Base-by-base conservation (phyloP, 805 yeast genomes). In the Tetrapisispora iriomotensis region DNA sequence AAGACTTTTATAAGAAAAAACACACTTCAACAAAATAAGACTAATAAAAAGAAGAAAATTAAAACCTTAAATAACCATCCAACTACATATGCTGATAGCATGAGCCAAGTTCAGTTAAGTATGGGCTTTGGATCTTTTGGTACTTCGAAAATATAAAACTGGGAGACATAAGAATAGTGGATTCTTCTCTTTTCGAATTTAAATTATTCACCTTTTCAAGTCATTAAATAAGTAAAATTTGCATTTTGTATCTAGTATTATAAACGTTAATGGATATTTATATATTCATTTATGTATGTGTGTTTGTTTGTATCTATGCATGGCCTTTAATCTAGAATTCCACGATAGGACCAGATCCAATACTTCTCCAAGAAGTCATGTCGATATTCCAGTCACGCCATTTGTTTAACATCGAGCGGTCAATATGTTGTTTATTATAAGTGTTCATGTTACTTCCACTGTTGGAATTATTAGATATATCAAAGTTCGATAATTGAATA, bases 381-480 rank as follows among this genome's bases (percentile, higher is more conserved):
- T 88, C 95, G 3, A 86, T 72, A 53, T 81, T 85, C 87, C 88
- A 88, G 36, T 75, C 77, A 47, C 77, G 78, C 94, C 94, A 88
- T 47, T 75, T 76, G 54, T 70, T 66, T 47, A 88, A 61, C 49
- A 75, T 77, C 10, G 71, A 70, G 6, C 75, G 72, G 44, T 73
- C 74, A 39, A 29, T 61, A 54, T n/a, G 6, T 37, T 29, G 29
- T 9, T 27, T 38, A 6, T 13, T 18, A 12, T 8, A n/a, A 19
- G 26, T 28, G 6, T 8, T 10, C 8, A 6, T 23, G 14, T 28
- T 15, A 15, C 20, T 28, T 6, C 22, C n/a, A 36, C 22, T 36
- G 17, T 29, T 23, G 8, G 13, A 5, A 18, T 15, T 13, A 13
- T 13, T 15, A 13, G 17, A 19, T 4, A 34, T 28, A 24, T 41